phyloP scores from a whole-genome alignment of 129 eudicot species.

The Mikania micrantha region DNA sequence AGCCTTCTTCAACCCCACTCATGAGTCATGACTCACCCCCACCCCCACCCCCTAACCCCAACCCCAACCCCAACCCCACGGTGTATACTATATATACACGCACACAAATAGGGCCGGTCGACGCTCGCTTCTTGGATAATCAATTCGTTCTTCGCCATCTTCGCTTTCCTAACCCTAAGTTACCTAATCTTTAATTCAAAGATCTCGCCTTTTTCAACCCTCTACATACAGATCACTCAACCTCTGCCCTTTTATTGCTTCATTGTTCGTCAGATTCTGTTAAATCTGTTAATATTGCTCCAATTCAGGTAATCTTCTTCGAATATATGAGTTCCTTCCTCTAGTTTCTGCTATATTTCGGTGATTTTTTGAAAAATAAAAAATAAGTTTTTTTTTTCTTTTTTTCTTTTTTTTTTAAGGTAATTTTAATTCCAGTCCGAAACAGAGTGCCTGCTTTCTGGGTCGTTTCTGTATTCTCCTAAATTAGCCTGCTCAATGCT shows the following conservation, averaged over 20 bases:
- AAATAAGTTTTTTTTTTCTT: background rate
- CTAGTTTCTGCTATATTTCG: background rate
- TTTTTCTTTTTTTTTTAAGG: too few species aligned
- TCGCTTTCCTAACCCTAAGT: background rate
- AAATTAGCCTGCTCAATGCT: constrained; percentile 2
- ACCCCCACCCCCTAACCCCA: background rate
- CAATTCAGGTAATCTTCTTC: constrained; percentile 16
- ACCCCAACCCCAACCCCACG: too few species aligned
- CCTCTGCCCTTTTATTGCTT: constrained; percentile 10
- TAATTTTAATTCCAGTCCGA: background rate
- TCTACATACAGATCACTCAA: constrained; percentile 22
- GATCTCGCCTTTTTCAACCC: background rate
- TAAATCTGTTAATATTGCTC: constrained; percentile 11
- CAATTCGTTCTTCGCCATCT: background rate
- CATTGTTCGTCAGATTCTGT: background rate
- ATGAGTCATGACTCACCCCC: too few species aligned
- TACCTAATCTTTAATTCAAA: background rate
- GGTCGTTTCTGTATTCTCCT: background rate
- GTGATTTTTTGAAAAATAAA: constrained; percentile 4
- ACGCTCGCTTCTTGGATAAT: background rate
- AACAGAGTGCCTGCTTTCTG: constrained; percentile 1
- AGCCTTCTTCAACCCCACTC: too few species aligned
- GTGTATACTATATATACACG: too few species aligned
- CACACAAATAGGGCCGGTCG: background rate
- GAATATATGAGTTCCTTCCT: background rate